Evolutionary conservation across 371 early-diverging fungal species (phyloP), one percentile per base, ranked within the genome.

Genomic region (Coemansia sp.): DNA sequence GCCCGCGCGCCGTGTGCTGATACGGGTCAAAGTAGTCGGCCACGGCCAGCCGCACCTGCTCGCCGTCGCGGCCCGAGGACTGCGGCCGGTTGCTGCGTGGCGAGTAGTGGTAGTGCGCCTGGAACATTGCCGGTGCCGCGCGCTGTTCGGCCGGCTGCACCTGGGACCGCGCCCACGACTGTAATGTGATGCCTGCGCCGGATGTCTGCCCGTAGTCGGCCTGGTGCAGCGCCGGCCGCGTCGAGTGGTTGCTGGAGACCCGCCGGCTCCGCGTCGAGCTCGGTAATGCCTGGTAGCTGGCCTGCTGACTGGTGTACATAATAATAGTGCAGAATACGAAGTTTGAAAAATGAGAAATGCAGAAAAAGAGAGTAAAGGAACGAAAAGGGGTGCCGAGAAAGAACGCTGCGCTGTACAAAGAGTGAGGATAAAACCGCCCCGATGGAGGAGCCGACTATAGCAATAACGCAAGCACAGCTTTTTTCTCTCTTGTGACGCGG

Each of bases 1-100:
- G 74, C n/a, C 74, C 74, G 20, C 48, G 74, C 2, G 57, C 26
- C 10, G 57, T 39, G 34, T 54, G 38, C 36, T 53, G 60, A 62
- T 74, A 74, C 45, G 74, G 74, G 71, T 74, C 74, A 51, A 69
- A 61, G 52, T 69, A 72, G 54, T 72, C 74, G 7, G 74, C 72
- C 4, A 64, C 59, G 14, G 69, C 69, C 10, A 40, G 54, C 35
- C 65, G 55, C 34, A 57, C 58, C 1, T 59, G 45, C 39, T 45
- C 53, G 43, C 16, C 36, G 12, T 41, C 55, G 43, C 50, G 39
- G 11, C 42, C 34, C 8, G 58, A 35, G 9, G 61, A 54, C 57
- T 69, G 72, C 2, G 59, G 68, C 31, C 68, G 57, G n/a, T 38
- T 10, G 30, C 14, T 59, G 33, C 30, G 65, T 3, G 67, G 57